phyloP scores from a whole-genome alignment of 2,329 filamentous ascomycete species.

The Ceratocystis papillata region DNA sequence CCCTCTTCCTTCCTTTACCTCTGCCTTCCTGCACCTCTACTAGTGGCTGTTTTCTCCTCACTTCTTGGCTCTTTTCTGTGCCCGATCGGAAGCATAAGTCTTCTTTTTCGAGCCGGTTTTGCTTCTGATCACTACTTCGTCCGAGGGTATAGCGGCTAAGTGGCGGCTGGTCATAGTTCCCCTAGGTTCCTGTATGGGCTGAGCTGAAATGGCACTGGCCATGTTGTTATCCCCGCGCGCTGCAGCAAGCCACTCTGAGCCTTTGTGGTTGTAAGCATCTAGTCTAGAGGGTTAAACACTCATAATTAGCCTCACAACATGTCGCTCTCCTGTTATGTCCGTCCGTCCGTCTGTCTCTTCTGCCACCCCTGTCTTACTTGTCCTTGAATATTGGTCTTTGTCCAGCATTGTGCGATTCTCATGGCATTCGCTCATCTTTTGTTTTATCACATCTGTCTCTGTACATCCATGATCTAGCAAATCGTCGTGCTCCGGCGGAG shows the following conservation, averaged over 20 bases:
- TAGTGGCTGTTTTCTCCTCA: not conserved
- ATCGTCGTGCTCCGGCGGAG: not conserved
- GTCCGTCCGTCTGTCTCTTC: not conserved
- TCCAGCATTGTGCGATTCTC: not conserved
- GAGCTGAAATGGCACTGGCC: slow-evolving; percentile 1
- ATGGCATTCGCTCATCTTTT: not conserved
- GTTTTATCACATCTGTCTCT: not conserved
- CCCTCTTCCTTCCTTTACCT: not conserved
- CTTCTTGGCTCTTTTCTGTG: not conserved
- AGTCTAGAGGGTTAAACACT: not conserved
- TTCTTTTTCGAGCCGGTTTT: not conserved
- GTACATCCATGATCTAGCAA: not conserved
- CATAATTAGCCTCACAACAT: not conserved
- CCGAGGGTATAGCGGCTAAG: slow-evolving; percentile 13
- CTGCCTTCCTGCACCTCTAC: not conserved
- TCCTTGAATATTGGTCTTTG: not conserved
- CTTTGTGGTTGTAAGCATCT: not conserved
- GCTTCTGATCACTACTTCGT: slow-evolving; percentile 10
- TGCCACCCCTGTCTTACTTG: not conserved
- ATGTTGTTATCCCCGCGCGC: not conserved
- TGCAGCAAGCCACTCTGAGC: not conserved
- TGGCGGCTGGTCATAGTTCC: not conserved
- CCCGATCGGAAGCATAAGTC: slow-evolving; percentile 4
- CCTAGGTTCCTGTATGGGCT: not conserved
- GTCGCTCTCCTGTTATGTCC: not conserved